These are phyloP conservation scores for Russula brevipes DNA, from an alignment of 768 basidiomycete genomes.

Conservation along the genomic window DNA sequence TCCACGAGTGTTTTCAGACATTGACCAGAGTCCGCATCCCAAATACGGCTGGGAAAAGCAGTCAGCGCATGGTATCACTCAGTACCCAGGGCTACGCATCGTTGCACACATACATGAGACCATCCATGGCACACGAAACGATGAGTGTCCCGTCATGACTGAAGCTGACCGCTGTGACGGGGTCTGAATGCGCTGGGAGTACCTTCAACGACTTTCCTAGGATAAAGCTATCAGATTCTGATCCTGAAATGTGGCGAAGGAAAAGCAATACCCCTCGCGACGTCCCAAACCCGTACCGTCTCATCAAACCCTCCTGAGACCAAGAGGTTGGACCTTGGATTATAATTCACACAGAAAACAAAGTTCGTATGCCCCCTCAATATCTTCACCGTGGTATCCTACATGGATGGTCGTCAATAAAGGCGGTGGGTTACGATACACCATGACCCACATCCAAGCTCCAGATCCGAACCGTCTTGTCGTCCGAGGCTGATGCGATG, in stretches of 20 bases:
- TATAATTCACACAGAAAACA: slow-evolving; percentile 91
- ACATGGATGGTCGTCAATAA: slow-evolving; percentile 9
- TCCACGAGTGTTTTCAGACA: slow-evolving; percentile 96
- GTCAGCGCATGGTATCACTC: not conserved
- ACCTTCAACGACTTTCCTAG: slow-evolving; percentile 80
- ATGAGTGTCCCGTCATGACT: slow-evolving; percentile 94
- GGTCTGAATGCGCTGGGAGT: slow-evolving; percentile 94
- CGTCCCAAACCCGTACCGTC: slow-evolving; percentile 95
- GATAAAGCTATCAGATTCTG: not conserved
- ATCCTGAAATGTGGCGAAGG: not conserved
- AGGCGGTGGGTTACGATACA: not conserved
- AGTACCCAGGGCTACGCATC: not conserved
- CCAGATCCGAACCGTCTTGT: slow-evolving; percentile 86
- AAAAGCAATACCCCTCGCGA: slow-evolving; percentile 62
- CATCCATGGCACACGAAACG: slow-evolving; percentile 94
- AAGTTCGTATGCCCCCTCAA: slow-evolving; percentile 88
- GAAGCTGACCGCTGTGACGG: slow-evolving; percentile 91
- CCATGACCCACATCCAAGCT: slow-evolving; percentile 54
- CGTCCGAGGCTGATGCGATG: slow-evolving; percentile 90
- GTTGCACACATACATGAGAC: slow-evolving; percentile 72
- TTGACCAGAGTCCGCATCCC: slow-evolving; percentile 97
- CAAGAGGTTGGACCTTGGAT: slow-evolving; percentile 82
- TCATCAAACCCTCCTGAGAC: slow-evolving; percentile 96
- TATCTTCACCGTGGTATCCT: slow-evolving; percentile 59
- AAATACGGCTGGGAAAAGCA: slow-evolving; percentile 66